These are phyloP conservation scores for Cicer cuneatum DNA, from an alignment of 306 rosid genomes.

Conservation along the genomic window DNA sequence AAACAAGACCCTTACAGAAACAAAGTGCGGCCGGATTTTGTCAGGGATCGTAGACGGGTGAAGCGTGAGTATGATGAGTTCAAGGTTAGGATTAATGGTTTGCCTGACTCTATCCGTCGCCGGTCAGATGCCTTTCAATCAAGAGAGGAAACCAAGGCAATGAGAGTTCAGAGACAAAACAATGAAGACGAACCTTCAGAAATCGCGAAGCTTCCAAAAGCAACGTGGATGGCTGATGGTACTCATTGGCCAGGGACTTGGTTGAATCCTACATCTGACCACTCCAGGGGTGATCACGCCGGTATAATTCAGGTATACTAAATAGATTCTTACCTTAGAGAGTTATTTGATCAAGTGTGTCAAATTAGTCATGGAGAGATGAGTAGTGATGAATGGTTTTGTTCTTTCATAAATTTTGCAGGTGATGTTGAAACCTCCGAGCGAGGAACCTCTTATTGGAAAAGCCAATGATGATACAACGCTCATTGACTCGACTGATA, in stretches of 20 bases:
- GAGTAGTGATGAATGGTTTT: constrained; percentile 26
- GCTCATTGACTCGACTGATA: constrained; percentile 70
- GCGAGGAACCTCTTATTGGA: constrained; percentile 90
- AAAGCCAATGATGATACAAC: constrained; percentile 58
- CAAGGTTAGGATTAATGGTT: constrained; percentile 88
- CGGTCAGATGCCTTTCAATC: constrained; percentile 96
- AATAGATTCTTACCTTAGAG: constrained; percentile 11
- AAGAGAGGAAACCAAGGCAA: constrained; percentile 90
- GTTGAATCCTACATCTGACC: constrained; percentile 76
- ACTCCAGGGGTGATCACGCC: constrained; percentile 87
- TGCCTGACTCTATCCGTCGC: constrained; percentile 94
- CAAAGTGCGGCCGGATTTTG: constrained; percentile 86
- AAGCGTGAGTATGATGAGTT: constrained; percentile 99
- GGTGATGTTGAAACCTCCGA: constrained; percentile 99
- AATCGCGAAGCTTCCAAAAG: constrained; percentile 75
- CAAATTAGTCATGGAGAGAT: constrained; percentile 1
- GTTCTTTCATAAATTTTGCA: constrained; percentile 45
- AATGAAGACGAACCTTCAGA: constrained; percentile 75
- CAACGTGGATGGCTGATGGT: constrained; percentile 99
- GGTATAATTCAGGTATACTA: constrained; percentile 84
- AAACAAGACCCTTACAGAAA: constrained; percentile 93
- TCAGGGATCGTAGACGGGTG: constrained; percentile 87
- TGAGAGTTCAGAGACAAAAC: constrained; percentile 84
- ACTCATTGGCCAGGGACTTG: constrained; percentile 99
- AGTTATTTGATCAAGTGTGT: background rate